Conservation (phyloP, 164 flowering plant genomes). For the Stephania cephalantha region DNA sequence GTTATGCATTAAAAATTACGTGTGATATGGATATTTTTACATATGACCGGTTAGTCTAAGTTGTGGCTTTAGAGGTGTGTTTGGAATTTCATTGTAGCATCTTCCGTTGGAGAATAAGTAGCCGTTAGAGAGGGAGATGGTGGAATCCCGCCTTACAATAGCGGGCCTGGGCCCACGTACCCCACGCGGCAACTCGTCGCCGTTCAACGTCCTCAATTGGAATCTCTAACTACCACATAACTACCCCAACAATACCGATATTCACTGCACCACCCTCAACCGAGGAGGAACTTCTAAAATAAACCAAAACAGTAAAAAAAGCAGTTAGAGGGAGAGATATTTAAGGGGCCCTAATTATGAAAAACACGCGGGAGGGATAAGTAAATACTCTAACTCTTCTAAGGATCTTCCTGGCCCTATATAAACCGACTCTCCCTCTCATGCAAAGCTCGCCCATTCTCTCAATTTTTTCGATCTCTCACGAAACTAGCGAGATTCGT, state of each 20-base stretch:
- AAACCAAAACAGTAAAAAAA: background rate
- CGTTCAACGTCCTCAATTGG: conserved; percentile 3
- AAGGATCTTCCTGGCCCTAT: conserved; percentile 29
- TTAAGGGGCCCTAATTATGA: background rate
- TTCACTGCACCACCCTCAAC: background rate
- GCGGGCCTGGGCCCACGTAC: background rate
- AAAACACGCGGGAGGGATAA: background rate
- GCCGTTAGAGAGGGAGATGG: background rate
- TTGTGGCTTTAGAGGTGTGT: too few species aligned
- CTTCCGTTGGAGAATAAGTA: background rate
- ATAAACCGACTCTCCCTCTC: conserved; percentile 35
- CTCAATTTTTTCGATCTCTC: background rate
- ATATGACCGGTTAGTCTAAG: too few species aligned
- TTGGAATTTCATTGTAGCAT: too few species aligned
- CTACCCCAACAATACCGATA: background rate
- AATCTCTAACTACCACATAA: background rate
- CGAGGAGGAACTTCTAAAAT: background rate
- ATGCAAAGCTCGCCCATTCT: conserved; percentile 71
- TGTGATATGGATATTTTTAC: too few species aligned
- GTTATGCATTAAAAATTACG: too few species aligned
- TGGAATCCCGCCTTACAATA: background rate
- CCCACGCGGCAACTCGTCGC: conserved; percentile 19
- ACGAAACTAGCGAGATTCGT: background rate
- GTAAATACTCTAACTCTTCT: too few species aligned
- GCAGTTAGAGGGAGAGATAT: background rate